Evolutionary conservation across 2,329 filamentous ascomycete genomes (phyloP).

Genomic region (Elsinoe australis): DNA sequence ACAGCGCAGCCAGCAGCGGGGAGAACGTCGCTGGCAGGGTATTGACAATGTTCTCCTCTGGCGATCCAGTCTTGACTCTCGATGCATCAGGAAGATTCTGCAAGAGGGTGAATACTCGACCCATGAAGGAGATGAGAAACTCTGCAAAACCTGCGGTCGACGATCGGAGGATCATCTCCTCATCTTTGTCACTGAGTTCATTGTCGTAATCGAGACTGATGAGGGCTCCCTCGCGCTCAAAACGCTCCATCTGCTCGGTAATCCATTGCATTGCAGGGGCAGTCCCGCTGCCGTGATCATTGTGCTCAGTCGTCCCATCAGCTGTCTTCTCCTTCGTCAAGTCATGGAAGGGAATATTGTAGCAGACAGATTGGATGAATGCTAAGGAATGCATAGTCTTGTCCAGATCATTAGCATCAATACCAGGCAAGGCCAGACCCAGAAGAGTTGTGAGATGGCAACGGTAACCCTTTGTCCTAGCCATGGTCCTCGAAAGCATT

Average conservation of each 20-base stretch:
- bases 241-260: conserved; percentile 83
- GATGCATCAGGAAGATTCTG: conserved; percentile 92
- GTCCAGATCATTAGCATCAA: conserved; percentile 93
- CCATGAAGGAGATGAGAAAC: conserved; percentile 82
- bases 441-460: conserved; percentile 91
- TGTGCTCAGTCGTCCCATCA: conserved; percentile 21
- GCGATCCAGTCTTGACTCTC: conserved; percentile 78
- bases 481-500: conserved; percentile 85
- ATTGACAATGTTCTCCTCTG: conserved; percentile 95
- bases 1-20: conserved; percentile 81
- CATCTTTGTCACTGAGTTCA: conserved; percentile 76
- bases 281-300: conserved; percentile 33
- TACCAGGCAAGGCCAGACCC: conserved; percentile 86
- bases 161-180: conserved; percentile 80
- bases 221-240: conserved; percentile 80
- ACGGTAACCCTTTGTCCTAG: conserved; percentile 87
- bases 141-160: conserved; percentile 92
- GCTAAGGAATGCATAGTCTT: conserved; percentile 93
- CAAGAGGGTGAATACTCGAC: conserved; percentile 87
- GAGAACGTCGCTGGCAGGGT: conserved; percentile 86
- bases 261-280: conserved; percentile 83
- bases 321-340: conserved; percentile 52
- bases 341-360: conserved; percentile 88
- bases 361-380: conserved; percentile 91
- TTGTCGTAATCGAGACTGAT: conserved; percentile 77